These are phyloP conservation scores for Podospora appendiculata DNA, from an alignment of 495 filamentous ascomycete species.

Conservation along the genomic window DNA sequence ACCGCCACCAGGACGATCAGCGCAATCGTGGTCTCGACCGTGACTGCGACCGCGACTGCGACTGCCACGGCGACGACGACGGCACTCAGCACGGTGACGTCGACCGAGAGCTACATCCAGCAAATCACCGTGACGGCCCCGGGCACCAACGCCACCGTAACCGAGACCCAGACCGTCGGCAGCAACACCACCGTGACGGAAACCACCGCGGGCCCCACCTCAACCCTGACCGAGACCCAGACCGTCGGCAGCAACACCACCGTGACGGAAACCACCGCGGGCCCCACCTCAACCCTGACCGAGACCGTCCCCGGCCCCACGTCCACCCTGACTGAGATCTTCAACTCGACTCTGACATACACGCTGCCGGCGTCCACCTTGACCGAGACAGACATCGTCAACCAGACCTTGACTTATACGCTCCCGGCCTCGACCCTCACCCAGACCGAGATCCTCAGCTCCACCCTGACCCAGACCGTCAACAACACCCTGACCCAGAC, in stretches of 20 bases:
- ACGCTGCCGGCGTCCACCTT: too few species aligned
- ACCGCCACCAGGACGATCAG: conserved; percentile 1
- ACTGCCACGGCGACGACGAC: conserved; percentile 5
- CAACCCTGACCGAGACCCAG: neutral
- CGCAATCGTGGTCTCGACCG: conserved; percentile 1
- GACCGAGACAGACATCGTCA: neutral
- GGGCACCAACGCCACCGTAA: neutral
- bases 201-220: neutral
- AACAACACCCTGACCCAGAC: neutral
- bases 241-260: neutral
- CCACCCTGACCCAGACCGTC: neutral
- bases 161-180: neutral
- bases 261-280: neutral
- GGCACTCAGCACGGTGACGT: neutral
- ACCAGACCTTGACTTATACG: neutral
- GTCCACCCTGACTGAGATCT: neutral
- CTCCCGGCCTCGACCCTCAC: neutral
- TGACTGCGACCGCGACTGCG: conserved; percentile 8
- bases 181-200: neutral
- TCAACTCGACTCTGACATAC: too few species aligned
- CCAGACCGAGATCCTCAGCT: neutral
- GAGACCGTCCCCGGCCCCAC: neutral
- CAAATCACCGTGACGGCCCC: neutral
- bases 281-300: neutral
- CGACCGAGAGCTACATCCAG: conserved; percentile 11